Conservation (phyloP, 108 stramenopile species). For the Cyclotella sp. region DNA sequence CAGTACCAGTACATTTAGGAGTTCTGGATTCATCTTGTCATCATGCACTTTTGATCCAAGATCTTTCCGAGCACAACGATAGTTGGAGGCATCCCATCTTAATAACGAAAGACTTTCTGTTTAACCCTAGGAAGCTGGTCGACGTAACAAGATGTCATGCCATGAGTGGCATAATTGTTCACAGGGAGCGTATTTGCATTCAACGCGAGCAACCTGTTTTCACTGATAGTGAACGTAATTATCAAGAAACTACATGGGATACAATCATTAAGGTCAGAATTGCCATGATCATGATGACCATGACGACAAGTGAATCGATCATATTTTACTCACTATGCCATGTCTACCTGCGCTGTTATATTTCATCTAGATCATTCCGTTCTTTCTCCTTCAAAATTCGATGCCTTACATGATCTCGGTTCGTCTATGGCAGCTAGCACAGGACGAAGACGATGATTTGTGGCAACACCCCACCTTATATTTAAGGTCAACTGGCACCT, state of each 20-base stretch:
- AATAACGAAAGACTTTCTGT: slow-evolving; percentile 40
- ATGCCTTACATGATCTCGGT: slow-evolving; percentile 29
- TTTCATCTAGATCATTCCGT: slow-evolving; percentile 24
- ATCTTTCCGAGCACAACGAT: slow-evolving; percentile 16
- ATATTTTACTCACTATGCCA: background rate
- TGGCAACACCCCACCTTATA: slow-evolving; percentile 13
- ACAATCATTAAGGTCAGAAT: background rate
- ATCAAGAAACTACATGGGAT: slow-evolving; percentile 23
- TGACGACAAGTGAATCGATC: background rate
- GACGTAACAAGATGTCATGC: slow-evolving; percentile 41
- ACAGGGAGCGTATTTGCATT: slow-evolving; percentile 33
- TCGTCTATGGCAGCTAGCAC: slow-evolving; percentile 27
- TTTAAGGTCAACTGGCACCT: background rate
- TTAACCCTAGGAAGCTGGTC: slow-evolving; percentile 19
- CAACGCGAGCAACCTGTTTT: background rate
- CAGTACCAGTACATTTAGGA: slow-evolving; percentile 21
- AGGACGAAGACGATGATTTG: slow-evolving; percentile 23
- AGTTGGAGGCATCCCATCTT: slow-evolving; percentile 41
- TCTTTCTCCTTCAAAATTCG: slow-evolving; percentile 31
- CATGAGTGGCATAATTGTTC: slow-evolving; percentile 29
- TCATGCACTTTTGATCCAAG: slow-evolving; percentile 37
- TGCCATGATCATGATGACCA: background rate
- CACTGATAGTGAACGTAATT: background rate
- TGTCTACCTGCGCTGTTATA: slow-evolving; percentile 21
- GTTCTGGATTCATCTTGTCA: slow-evolving; percentile 15